Percentiles rank a stretch among this genome's conserved stretches.
These are phyloP conservation scores for Lodderomyces parapsilosis DNA, from an alignment of 1,139 yeast genomes.

Conservation along the genomic window DNA sequence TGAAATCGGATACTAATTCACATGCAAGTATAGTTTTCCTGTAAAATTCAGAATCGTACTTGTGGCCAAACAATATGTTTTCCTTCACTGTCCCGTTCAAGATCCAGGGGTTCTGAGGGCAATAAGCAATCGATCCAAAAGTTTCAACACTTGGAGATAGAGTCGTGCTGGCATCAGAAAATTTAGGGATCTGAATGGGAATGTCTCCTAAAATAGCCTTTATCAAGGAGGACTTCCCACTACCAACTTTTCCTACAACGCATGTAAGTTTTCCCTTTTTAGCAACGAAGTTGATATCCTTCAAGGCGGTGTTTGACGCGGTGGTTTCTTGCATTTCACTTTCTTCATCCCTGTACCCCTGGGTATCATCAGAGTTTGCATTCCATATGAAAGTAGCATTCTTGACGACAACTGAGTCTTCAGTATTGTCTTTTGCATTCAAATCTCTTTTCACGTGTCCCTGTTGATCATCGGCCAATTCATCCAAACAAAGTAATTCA, in stretches of 20 bases:
- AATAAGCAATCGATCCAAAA: conserved; percentile 28
- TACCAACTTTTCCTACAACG: conserved; percentile 76
- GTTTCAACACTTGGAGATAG: conserved; percentile 29
- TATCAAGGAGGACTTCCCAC: conserved; percentile 39
- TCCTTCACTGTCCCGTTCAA: conserved; percentile 38
- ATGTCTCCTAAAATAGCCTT: conserved; percentile 60
- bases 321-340: conserved; percentile 20
- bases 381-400: conserved; percentile 22
- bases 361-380: conserved; percentile 6
- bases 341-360: conserved; percentile 19
- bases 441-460: conserved; percentile 69
- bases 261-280: conserved; percentile 61
- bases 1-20: conserved; percentile 33
- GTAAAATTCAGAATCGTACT: conserved; percentile 26
- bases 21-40: conserved; percentile 32
- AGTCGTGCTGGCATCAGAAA: conserved; percentile 7
- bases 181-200: conserved; percentile 15
- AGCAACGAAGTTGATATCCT: conserved; percentile 51
- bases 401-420: conserved; percentile 16
- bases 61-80: conserved; percentile 39
- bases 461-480: conserved; percentile 45
- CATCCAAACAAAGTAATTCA: conserved; percentile 33
- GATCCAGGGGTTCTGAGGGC: conserved; percentile 37
- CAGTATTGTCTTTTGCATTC: conserved; percentile 19
- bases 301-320: conserved; percentile 40